Evolutionary conservation across 1,284 basidiomycete species (phyloP).

Genomic region (Cryptococcus sp.): DNA sequence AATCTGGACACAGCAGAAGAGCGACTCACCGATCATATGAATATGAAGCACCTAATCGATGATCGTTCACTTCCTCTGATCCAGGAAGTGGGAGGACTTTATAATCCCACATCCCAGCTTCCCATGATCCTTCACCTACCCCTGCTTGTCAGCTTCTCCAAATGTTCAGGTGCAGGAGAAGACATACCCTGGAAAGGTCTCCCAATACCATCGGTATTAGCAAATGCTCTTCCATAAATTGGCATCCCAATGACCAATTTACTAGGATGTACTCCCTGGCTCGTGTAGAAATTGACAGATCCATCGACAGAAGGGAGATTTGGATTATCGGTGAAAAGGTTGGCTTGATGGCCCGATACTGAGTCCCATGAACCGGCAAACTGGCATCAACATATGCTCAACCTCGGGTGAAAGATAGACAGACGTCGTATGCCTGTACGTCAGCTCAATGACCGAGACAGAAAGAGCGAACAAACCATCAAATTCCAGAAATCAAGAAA

Average conservation of each 20-base stretch:
- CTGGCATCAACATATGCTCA: constrained; percentile 17
- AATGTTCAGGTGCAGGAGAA: not conserved
- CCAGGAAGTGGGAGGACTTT: constrained; percentile 65
- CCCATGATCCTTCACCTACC: constrained; percentile 59
- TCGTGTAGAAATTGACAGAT: constrained; percentile 63
- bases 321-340: constrained; percentile 55
- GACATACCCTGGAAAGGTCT: constrained; percentile 60
- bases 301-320: constrained; percentile 62
- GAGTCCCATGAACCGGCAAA: constrained; percentile 49
- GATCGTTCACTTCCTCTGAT: constrained; percentile 64
- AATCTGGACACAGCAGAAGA: not conserved
- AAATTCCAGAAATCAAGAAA: constrained; percentile 80
- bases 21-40: constrained; percentile 61
- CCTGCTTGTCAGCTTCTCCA: constrained; percentile 16
- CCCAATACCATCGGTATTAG: constrained; percentile 70
- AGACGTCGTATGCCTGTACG: constrained; percentile 61
- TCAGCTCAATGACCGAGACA: constrained; percentile 1
- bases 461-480: constrained; percentile 58
- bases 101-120: constrained; percentile 57
- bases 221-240: constrained; percentile 78
- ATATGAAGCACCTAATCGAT: constrained; percentile 68
- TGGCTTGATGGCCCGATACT: constrained; percentile 73
- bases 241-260: constrained; percentile 86
- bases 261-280: constrained; percentile 61
- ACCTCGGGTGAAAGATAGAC: constrained; percentile 3